Percentiles rank a stretch among this genome's conserved stretches.
Conservation (phyloP, 257 asterid species). For the Galeopsis tetrahit region DNA sequence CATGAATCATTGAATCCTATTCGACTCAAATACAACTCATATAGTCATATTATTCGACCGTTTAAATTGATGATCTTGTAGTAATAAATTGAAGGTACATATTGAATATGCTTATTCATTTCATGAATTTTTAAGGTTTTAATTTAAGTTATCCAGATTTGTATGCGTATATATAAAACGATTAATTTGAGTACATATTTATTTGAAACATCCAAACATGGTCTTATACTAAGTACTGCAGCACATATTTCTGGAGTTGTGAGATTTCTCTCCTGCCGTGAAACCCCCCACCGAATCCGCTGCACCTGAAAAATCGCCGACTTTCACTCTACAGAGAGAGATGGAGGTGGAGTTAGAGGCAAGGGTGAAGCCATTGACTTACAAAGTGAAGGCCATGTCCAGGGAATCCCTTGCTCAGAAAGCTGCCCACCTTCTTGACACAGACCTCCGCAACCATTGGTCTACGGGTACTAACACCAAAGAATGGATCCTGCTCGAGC, state of each 20-base stretch:
- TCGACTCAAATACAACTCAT: no score
- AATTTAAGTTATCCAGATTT: neutral
- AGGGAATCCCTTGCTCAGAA: constrained; percentile 92
- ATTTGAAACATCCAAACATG: neutral
- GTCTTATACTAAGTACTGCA: neutral
- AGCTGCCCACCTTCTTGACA: constrained; percentile 78
- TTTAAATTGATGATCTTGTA: no score
- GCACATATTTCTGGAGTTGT: neutral
- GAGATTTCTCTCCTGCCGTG: neutral
- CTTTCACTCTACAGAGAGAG: constrained; percentile 23
- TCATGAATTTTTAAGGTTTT: neutral
- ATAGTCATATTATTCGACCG: no score
- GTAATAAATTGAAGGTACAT: neutral
- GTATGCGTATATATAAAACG: neutral
- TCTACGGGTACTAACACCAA: constrained; percentile 95
- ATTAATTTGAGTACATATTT: no score
- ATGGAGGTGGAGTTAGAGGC: constrained; percentile 97
- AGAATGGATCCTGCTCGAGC: constrained; percentile 97
- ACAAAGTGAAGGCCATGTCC: constrained; percentile 91
- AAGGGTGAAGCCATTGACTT: constrained; percentile 77
- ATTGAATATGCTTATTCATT: neutral
- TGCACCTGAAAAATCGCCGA: neutral
- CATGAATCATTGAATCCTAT: no score
- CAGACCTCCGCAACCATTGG: constrained; percentile 97
- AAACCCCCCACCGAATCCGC: neutral